Base-by-base conservation (phyloP, 2,329 filamentous ascomycete species). In the Penicillium sumatraense region DNA sequence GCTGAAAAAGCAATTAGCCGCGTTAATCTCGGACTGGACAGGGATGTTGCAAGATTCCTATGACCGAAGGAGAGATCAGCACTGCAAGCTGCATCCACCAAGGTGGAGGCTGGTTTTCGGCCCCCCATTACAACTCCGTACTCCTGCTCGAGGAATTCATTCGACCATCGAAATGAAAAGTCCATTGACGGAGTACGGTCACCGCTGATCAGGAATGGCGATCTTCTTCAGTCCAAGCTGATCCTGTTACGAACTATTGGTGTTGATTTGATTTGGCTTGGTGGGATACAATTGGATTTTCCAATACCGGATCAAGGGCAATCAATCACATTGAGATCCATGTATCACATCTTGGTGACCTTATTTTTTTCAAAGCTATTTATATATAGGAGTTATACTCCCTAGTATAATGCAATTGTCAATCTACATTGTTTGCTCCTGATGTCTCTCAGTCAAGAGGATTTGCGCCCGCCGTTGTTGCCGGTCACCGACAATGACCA, bases 401-500 rank as follows among this genome's bases (percentile, higher is more conserved):
- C 21, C 27, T 36, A 29, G 27, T 29, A 29, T 29, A 16, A 35
- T 35, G 14, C 14, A 11, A 3, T 35, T 14, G n/a, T 14, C 4
- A 35, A 35, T n/a, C 31, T n/a, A 16, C 7, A 35, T 14, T 14
- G 13, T n/a, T 35, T 0, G 8, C 10, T 14, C n/a, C 6, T 11
- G 23, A 27, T 57, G 6, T 18, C 53, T 1, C 33, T 46, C 21
- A 16, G 20, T 18, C 4, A 5, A 23, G 38, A 23, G 11, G 27
- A 48, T 33, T 24, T 35, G 45, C 27, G 45, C n/a, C 45, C 24
- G 11, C 56, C 52, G 5, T 41, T 58, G 3, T 31, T 58, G 11
- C 53, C 56, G 20, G 53, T 58, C 21, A 56, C 42, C 1, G 36
- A 48, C 9, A 36, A 56, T 42, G 49, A 58, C 31, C 56, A 56